Conservation (phyloP, 163 green algal species). For the Scenedesmus sp. region DNA sequence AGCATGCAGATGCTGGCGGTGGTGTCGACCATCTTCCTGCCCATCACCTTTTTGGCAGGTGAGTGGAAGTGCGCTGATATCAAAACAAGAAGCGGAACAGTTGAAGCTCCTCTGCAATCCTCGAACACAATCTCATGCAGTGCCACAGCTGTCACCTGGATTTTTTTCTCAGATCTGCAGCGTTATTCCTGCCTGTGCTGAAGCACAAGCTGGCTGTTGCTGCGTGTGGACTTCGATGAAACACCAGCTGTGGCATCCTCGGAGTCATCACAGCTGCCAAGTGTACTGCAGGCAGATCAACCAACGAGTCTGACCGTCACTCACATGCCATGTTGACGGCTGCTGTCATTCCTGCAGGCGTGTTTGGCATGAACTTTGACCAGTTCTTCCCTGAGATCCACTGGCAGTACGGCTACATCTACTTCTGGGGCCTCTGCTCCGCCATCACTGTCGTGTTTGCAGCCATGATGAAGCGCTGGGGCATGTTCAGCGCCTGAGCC, state of each 20-base stretch:
- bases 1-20: slow-evolving; percentile 59
- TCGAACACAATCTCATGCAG: too few relatives aligned
- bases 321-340: not conserved
- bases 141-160: too few relatives aligned
- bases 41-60: slow-evolving; percentile 71
- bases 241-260: too few relatives aligned
- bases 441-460: slow-evolving; percentile 36
- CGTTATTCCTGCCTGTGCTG: too few relatives aligned
- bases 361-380: slow-evolving; percentile 59
- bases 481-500: slow-evolving; percentile 4
- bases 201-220: too few relatives aligned
- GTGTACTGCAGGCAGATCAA: too few relatives aligned
- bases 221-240: too few relatives aligned
- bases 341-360: not conserved
- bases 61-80: too few relatives aligned
- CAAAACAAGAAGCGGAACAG: too few relatives aligned
- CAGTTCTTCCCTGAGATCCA: slow-evolving; percentile 55
- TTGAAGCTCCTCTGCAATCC: too few relatives aligned
- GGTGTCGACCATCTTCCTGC: slow-evolving; percentile 70
- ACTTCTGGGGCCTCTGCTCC: slow-evolving; percentile 58
- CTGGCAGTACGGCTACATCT: slow-evolving; percentile 63
- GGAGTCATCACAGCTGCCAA: too few relatives aligned
- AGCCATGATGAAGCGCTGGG: slow-evolving; percentile 17
- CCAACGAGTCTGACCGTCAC: not conserved
- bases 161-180: too few relatives aligned